Base-by-base conservation (phyloP, 1,139 yeast genomes). In the Yamadazyma kanchanaburiensis region DNA sequence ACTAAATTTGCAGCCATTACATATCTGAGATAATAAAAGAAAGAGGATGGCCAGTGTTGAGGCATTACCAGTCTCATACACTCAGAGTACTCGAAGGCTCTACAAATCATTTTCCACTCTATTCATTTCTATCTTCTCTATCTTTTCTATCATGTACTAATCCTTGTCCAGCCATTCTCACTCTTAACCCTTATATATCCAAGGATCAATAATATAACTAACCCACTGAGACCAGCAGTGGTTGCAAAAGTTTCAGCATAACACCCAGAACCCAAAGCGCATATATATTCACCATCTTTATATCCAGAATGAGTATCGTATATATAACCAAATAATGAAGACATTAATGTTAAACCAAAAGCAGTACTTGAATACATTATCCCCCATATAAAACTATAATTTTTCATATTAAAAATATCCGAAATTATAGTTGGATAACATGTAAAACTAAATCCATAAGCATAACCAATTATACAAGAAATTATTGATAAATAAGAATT, bases 321-420 rank as follows among this genome's bases (percentile, higher is more conserved):
- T 10, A 59, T 46, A 26, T 48, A 37, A 21, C 74, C 69, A 53
- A 65, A 63, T 35, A 68, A 34, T 47, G 60, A 55, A 39, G 74
- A 55, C 62, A 64, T 43, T 34, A 61, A 12, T 28, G 66, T 43
- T 25, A 60, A 48, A 0, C 66, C 66, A 30, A 58, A 44, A 46
- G 74, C 56, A 32, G 72, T 52, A 28, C 82, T 78, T 1, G 83
- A 75, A 16, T 81, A 77, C 42, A 80, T 60, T 17, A 80, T 49
- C 0, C 95, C 94, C 95, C 95, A 87, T 24, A 85, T 72, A 23
- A 87, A 81, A 31, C 88, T 80, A 51, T 84, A 85, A 22, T 78
- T 71, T 12, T 63, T 65, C 48, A 86, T 72, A 15, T 89, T 89
- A 58, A 85, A 86, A 10, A 77, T 62, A 43, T 87, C 95, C 1